Evolutionary conservation across 2,329 filamentous ascomycete genomes (phyloP).

Genomic region (Bipolaris zeicola): DNA sequence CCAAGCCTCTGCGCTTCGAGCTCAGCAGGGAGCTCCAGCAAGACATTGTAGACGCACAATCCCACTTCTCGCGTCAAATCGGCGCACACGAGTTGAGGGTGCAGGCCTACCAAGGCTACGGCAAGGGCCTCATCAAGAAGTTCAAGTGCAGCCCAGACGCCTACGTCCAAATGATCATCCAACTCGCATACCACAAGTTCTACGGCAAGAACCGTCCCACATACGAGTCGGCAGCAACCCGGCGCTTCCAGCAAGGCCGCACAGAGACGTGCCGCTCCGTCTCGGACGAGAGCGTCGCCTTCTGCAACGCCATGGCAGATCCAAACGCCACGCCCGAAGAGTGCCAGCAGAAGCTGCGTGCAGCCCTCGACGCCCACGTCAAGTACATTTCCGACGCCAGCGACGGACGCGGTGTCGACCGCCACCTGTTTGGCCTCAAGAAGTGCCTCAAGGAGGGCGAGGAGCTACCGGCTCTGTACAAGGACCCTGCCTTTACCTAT

Average conservation of each 20-base stretch:
- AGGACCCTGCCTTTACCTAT: conserved; percentile 85
- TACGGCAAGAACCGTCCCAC: conserved; percentile 97
- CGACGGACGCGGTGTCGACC: conserved; percentile 91
- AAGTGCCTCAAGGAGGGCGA: conserved; percentile 82
- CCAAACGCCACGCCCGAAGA: conserved; percentile 65
- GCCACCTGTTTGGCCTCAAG: conserved; percentile 97
- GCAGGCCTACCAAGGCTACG: conserved; percentile 95
- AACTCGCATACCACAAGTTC: conserved; percentile 98
- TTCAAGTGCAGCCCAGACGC: conserved; percentile 98
- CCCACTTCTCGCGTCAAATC: conserved; percentile 82
- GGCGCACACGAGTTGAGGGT: conserved; percentile 88
- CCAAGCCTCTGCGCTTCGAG: conserved; percentile 76
- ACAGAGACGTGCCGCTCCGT: conserved; percentile 95
- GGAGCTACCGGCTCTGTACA: conserved; percentile 79
- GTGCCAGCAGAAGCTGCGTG: conserved; percentile 76
- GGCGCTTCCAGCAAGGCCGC: conserved; percentile 93
- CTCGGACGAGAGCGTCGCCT: conserved; percentile 87
- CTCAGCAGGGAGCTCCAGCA: conserved; percentile 73
- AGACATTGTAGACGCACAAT: conserved; percentile 78
- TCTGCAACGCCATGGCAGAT: conserved; percentile 86
- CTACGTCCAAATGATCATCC: conserved; percentile 98
- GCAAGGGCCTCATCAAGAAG: conserved; percentile 98
- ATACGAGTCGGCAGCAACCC: conserved; percentile 93
- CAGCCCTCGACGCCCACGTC: conserved; percentile 79
- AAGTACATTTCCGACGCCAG: conserved; percentile 90